Evolutionary conservation across 2,329 filamentous ascomycete genomes (phyloP), one percentile per base, ranked within the genome.

Genomic region (Neophaeococcomyces aloes): DNA sequence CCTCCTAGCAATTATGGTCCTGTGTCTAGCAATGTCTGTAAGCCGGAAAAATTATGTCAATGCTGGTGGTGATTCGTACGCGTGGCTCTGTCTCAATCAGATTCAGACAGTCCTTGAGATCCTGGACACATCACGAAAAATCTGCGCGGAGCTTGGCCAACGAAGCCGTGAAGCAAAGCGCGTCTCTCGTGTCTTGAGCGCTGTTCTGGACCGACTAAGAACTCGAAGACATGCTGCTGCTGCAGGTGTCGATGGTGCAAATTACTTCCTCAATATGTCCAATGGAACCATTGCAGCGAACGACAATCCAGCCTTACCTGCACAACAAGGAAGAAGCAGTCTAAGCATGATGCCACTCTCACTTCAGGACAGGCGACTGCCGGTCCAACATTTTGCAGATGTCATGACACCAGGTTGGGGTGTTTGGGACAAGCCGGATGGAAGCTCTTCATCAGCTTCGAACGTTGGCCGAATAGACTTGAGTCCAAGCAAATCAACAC

Each of bases 1-100:
- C 39, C 61, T 81, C 40, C 66, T 81, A 2, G 76, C 76, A 0
- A 70, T 73, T 43, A 76, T 78, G 68, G 68, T 81, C 11, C 54
- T 81, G 3, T 79, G 74, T 48, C 60, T 81, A 29, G 59, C 59
- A 4, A 30, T 62, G 17, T 49, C 40, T 14, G 18, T 41, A 8
- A 41, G 38, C 30, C 7, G 38, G 3, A 32, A 33, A 15, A 41
- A 41, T 7, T 33, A 23, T 25, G 17, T 33, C 38, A 18, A 27
- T 32, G 15, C 38, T 11, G 38, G 38, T n/a, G 8, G 29, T 14
- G 13, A 23, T 21, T 4, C 30, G n/a, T 15, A 33, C 3, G 7
- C 30, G 17, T 40, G 38, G 27, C 10, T 41, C 3, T 13, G 3
- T 4, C 18, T 32, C 10, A 29, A 31, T 14, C 30, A 27, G 23